Evolutionary conservation across 352 stramenopile species (phyloP), one percentile per base, ranked within the genome.

Genomic region (Phytophthora pseudosyringae): DNA sequence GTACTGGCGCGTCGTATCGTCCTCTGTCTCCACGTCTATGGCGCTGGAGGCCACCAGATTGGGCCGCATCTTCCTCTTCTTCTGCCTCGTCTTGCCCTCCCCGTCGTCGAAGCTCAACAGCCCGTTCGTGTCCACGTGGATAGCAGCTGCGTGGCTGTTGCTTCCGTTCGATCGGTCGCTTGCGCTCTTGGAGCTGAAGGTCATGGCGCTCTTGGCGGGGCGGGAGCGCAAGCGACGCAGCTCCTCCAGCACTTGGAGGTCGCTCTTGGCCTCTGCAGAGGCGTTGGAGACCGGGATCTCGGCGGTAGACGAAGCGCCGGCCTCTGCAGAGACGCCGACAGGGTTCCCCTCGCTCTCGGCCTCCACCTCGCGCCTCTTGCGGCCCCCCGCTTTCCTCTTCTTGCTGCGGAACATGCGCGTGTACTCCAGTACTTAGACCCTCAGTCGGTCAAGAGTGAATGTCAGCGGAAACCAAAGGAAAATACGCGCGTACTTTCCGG

Each of bases 11-110:
- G 25, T 38, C 10, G 47, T 43, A 9, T 76, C 61, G 7, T 59
- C 53, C 28, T 54, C 54, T 26, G 68, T 48, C 7, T 76, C 48
- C 21, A 68, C 43, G 13, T 78, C 67, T 33, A 61, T 58, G 18
- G 29, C 41, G 29, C 64, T 73, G 18, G 59, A 67, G 3, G 38
- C 50, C 43, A 87, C 55, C 4, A 91, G 43, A 59, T 93, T 91
- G 13, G 83, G 82, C 26, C 80, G 74, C 40, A 93, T 93, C 52
- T 88, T 90, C 25, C 39, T 73, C 53, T 64, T 76, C 38, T 79
- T 81, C 8, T 48, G 46, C 29, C 36, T 66, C 25, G 51, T 58
- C 5, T 80, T 67, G 10, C 35, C 21, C 38, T 71, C 59, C n/a
- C 50, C 56, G 41, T 85, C 71, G 47, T 80, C 76, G 64, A 92